Evolutionary conservation across 306 rosid species (phyloP), one percentile per base, ranked within the genome.

Genomic region (Prunus fruticosa): DNA sequence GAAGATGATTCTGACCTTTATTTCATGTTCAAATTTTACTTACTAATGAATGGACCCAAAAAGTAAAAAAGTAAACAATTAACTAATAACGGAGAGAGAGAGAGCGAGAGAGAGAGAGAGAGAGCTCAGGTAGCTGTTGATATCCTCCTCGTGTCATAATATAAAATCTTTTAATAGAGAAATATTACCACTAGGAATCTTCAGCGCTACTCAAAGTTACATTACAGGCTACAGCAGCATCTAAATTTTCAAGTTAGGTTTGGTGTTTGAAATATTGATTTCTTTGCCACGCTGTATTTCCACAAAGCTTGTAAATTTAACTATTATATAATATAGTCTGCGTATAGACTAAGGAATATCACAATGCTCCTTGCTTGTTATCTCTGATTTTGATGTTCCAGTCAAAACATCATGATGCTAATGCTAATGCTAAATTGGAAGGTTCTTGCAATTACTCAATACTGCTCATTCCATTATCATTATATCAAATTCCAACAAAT

Each of bases 321-420:
- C 6, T 46, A 18, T 18, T 46, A 32, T 43, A 72, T 38, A 18
- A 65, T 64, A 34, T 34, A 6, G 58, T 65, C 30, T 54, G 53
- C 81, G 72, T 69, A 67, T 56, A 18, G 67, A 50, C 38, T 69
- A 80, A 73, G 87, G 72, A 76, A 63, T 69, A n/a, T 43, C 38
- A 32, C 15, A 16, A 54, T 45, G 71, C 74, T 30, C 63, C 78
- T 51, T 43, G 69, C 76, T 45, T 47, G 25, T 3, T 61, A 60
- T 71, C 47, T 53, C 16, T 65, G 54, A 69, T 63, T 82, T 57
- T 72, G 65, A 63, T 83, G 83, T 66, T 77, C 60, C 67, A 43
- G 89, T 86, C 92, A 86, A 87, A 79, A 20, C 18, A 67, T 67
- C 69, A 83, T 85, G 64, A 87, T 79, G 32, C 69, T 38, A 50